phyloP scores from a whole-genome alignment of 768 basidiomycete genomes.

The Leccinum truebloodii region DNA sequence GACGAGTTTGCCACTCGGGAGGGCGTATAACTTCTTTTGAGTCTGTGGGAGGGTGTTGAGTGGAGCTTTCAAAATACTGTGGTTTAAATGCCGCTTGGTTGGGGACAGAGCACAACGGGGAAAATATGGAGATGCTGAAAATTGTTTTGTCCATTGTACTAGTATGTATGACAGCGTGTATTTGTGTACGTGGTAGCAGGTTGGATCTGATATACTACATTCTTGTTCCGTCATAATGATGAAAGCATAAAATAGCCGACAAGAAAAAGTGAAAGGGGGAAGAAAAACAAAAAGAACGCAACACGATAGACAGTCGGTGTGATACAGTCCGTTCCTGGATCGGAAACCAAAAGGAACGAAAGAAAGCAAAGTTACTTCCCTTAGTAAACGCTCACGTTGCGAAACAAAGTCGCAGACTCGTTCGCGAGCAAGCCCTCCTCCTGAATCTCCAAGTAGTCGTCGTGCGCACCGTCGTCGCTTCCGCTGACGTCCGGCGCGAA shows the following conservation, averaged over 20 bases:
- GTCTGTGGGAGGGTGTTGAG: conserved; percentile 14
- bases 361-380: neutral
- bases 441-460: conserved; percentile 13
- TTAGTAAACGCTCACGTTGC: conserved; percentile 27
- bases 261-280: neutral
- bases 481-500: conserved; percentile 4
- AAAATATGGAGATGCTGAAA: neutral
- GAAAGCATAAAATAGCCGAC: conserved; percentile 24
- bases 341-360: neutral
- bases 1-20: conserved; percentile 62
- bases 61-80: neutral
- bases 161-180: conserved; percentile 3
- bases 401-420: conserved; percentile 21
- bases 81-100: neutral
- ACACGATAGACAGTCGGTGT: neutral
- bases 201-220: conserved; percentile 14
- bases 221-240: conserved; percentile 16
- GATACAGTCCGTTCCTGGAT: neutral
- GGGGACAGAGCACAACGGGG: neutral
- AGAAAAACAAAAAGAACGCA: neutral
- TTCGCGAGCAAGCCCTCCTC: conserved; percentile 21
- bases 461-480: conserved; percentile 2
- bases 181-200: conserved; percentile 1
- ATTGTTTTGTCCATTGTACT: conserved; percentile 6
- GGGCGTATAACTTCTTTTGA: conserved; percentile 80